Conservation (phyloP, 2,329 filamentous ascomycete genomes). For the Microdochium trichocladiopsis region DNA sequence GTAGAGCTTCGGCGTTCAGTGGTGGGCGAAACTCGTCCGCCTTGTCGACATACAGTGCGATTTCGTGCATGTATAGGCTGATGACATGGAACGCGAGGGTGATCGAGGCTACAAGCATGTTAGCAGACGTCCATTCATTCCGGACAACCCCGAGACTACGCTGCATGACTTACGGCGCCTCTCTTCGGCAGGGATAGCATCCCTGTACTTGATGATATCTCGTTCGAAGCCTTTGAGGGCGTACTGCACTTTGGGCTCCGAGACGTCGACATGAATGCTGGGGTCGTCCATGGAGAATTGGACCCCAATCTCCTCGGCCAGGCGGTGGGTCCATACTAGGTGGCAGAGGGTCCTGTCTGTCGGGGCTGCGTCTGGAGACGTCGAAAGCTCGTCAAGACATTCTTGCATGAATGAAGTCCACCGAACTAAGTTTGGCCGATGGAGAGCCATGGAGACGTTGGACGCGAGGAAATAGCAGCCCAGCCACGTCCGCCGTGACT, state of each 20-base stretch:
- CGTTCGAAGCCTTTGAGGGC: slow-evolving; percentile 58
- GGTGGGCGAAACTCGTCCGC: slow-evolving; percentile 43
- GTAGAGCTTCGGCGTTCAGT: slow-evolving; percentile 36
- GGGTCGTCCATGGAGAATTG: slow-evolving; percentile 64
- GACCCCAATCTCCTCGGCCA: slow-evolving; percentile 61
- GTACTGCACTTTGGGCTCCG: slow-evolving; percentile 57
- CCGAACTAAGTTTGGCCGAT: slow-evolving; percentile 51
- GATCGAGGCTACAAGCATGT: slow-evolving; percentile 42
- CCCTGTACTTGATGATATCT: slow-evolving; percentile 53
- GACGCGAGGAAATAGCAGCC: slow-evolving; percentile 51
- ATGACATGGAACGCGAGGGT: slow-evolving; percentile 57
- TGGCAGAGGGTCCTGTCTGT: slow-evolving; percentile 53
- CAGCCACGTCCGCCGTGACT: slow-evolving; percentile 51
- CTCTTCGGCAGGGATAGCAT: slow-evolving; percentile 42
- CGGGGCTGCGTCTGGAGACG: slow-evolving; percentile 45
- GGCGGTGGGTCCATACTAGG: slow-evolving; percentile 50
- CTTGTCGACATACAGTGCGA: slow-evolving; percentile 61
- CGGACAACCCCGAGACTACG: slow-evolving; percentile 5
- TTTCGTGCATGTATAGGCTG: slow-evolving; percentile 70
- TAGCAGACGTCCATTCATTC: slow-evolving; percentile 4
- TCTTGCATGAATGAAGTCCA: slow-evolving; percentile 56
- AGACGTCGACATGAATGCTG: slow-evolving; percentile 42
- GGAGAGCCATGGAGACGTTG: slow-evolving; percentile 54
- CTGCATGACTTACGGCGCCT: slow-evolving; percentile 44
- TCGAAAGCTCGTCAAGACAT: slow-evolving; percentile 47